A percentile compares a stretch with the other conserved stretches of the same genome.
Evolutionary conservation across 2,329 filamentous ascomycete species (phyloP).

Genomic region (Diaporthe amygdali): DNA sequence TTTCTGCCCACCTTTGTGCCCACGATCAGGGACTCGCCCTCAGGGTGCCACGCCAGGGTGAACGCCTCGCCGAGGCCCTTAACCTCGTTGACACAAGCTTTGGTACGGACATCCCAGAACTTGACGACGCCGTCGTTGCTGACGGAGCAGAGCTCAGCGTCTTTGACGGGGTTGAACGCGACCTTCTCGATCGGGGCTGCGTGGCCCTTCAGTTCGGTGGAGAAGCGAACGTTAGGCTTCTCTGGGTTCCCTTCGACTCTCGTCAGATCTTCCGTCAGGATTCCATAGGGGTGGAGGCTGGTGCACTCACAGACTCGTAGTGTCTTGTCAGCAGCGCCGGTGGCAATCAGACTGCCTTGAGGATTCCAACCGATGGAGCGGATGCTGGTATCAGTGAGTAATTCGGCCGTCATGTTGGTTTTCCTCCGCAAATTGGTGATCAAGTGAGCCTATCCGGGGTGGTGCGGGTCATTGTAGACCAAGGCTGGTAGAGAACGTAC

Average conservation of each 20-base stretch:
- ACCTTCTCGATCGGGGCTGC: constrained; percentile 73
- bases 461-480: constrained; percentile 10
- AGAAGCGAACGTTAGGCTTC: constrained; percentile 73
- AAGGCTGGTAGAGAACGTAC: constrained; percentile 46
- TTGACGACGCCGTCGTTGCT: constrained; percentile 76
- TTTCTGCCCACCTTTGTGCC: constrained; percentile 67
- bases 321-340: constrained; percentile 73
- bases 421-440: neutral
- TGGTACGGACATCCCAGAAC: constrained; percentile 81
- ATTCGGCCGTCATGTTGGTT: neutral
- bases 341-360: constrained; percentile 81
- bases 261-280: neutral
- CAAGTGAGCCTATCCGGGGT: neutral
- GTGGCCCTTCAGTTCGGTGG: constrained; percentile 76
- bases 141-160: constrained; percentile 77
- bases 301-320: constrained; percentile 71
- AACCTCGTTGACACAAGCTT: constrained; percentile 72
- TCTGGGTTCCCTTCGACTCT: constrained; percentile 71
- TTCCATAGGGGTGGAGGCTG: neutral
- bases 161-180: constrained; percentile 77
- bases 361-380: constrained; percentile 90
- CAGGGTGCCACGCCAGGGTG: constrained; percentile 75
- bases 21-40: constrained; percentile 72
- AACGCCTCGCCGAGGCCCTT: constrained; percentile 71
- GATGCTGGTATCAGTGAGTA: constrained; percentile 52